These are phyloP conservation scores for Metschnikowia drakensbergensis DNA, from an alignment of 805 yeast genomes.

Conservation along the genomic window DNA sequence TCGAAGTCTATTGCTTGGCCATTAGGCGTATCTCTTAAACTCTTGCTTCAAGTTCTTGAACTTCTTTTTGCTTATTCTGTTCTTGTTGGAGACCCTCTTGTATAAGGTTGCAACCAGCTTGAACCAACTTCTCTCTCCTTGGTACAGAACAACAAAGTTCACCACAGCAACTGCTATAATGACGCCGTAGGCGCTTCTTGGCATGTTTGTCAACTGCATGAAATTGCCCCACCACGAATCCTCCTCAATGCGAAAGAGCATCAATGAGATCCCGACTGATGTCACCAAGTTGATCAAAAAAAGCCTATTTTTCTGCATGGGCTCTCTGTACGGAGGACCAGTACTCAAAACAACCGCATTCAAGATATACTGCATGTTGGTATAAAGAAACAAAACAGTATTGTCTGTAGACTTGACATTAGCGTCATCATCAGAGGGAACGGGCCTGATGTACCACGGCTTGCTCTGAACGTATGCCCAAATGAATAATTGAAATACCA, in stretches of 20 bases:
- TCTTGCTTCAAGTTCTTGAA: conserved; percentile 21
- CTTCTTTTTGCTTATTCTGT: conserved; percentile 32
- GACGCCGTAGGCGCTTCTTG: conserved; percentile 46
- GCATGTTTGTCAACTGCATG: conserved; percentile 70
- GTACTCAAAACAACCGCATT: conserved; percentile 79
- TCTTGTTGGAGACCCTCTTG: conserved; percentile 30
- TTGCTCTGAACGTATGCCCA: conserved; percentile 59
- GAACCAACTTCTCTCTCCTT: conserved; percentile 46
- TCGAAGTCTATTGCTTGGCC: neutral
- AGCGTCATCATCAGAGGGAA: conserved; percentile 70
- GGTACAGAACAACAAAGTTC: conserved; percentile 48
- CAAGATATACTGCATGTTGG: conserved; percentile 86
- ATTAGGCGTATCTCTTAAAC: neutral
- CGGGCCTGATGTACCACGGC: conserved; percentile 77
- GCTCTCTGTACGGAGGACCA: conserved; percentile 91
- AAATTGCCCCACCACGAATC: conserved; percentile 56
- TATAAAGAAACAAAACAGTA: conserved; percentile 72
- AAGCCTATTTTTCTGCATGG: conserved; percentile 62
- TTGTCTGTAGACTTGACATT: conserved; percentile 86
- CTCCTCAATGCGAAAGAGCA: conserved; percentile 53
- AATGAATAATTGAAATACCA: conserved; percentile 60
- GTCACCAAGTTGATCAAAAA: conserved; percentile 59
- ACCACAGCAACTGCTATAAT: conserved; percentile 44
- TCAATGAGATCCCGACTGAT: conserved; percentile 48
- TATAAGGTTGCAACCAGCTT: conserved; percentile 35